phyloP scores from a whole-genome alignment of 2,329 filamentous ascomycete genomes.

The Lojkania enalia region DNA sequence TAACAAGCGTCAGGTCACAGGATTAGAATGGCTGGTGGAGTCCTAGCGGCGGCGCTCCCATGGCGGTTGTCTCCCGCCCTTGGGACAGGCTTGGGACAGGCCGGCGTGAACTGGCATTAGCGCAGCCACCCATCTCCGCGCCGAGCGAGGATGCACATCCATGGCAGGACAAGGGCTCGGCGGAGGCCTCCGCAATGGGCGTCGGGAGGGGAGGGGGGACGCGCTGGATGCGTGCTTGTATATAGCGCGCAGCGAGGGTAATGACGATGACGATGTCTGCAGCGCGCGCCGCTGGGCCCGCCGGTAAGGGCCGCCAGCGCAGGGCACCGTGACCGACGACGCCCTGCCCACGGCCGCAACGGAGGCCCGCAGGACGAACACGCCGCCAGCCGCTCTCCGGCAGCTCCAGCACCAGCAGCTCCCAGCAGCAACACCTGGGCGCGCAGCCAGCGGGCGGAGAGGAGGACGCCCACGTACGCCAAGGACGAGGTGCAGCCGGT shows the following conservation, averaged over 20 bases:
- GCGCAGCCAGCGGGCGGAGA: not conserved
- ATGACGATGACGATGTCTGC: not conserved
- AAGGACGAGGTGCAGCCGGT: constrained; percentile 5
- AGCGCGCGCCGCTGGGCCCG: too few relatives aligned
- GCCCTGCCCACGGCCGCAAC: not conserved
- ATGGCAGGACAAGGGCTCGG: constrained; percentile 19
- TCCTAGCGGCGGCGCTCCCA: constrained; percentile 36
- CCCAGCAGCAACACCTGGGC: constrained; percentile 9
- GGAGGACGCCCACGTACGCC: constrained; percentile 15
- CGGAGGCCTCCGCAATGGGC: constrained; percentile 27
- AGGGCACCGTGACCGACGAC: not conserved
- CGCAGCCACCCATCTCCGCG: constrained; percentile 13
- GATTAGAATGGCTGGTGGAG: constrained; percentile 34
- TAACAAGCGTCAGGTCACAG: constrained; percentile 24
- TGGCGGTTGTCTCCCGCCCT: constrained; percentile 34
- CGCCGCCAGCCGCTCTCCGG: too few relatives aligned
- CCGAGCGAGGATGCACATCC: constrained; percentile 8
- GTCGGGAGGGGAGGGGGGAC: not conserved
- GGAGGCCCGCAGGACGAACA: too few relatives aligned
- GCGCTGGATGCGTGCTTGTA: not conserved
- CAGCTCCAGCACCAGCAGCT: not conserved
- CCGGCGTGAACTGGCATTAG: constrained; percentile 29
- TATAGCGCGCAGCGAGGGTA: not conserved
- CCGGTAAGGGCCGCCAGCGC: too few relatives aligned
- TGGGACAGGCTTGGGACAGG: constrained; percentile 24